Evolutionary conservation across 2,329 filamentous ascomycete genomes (phyloP), one percentile per base, ranked within the genome.

Genomic region (Penicillium digitatum): DNA sequence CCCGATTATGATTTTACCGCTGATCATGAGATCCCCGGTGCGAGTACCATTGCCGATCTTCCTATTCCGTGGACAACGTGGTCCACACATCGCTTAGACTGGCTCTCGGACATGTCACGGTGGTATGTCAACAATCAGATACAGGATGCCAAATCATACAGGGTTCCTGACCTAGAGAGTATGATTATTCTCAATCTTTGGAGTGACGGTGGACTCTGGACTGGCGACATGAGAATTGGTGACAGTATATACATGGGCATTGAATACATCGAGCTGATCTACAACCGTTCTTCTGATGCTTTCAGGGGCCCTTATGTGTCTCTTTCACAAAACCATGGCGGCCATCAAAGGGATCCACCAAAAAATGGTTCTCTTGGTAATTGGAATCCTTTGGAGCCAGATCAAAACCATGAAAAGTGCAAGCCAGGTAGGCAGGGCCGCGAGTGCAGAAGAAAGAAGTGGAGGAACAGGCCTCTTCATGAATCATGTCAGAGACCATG

Each of bases 181-280:
- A 66, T 68, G 55, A 37, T 77, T 16, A 66, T 72, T 16, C 53
- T 77, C 45, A 77, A 76, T 46, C 65, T 77, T 12, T 77, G 75
- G 75, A 76, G 73, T 50, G 69, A 76, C 55, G 75, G 75, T 0
- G 72, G 73, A 0, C 20, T 62, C 3, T 77, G 75, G 74, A 73
- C 73, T 0, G 74, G 74, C 3, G 74, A 75, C 52, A 69, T 77
- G 68, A 60, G 52, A 1, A 54, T 74, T 1, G 72, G 72, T 0
- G 65, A 71, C 11, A 70, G 66, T 49, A 72, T 74, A 3, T 67
- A 66, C 37, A 62, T 76, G 59, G 74, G 68, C 0, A 69, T 77
- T 16, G 73, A 76, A 51, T 76, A 72, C 66, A 72, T 77, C 42
- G 72, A 77, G 54, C 52, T 76, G 42, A 68, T 67, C 5, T 77